Evolutionary conservation across 768 basidiomycete species (phyloP).

Genomic region (Gloeostereum incarnatum): DNA sequence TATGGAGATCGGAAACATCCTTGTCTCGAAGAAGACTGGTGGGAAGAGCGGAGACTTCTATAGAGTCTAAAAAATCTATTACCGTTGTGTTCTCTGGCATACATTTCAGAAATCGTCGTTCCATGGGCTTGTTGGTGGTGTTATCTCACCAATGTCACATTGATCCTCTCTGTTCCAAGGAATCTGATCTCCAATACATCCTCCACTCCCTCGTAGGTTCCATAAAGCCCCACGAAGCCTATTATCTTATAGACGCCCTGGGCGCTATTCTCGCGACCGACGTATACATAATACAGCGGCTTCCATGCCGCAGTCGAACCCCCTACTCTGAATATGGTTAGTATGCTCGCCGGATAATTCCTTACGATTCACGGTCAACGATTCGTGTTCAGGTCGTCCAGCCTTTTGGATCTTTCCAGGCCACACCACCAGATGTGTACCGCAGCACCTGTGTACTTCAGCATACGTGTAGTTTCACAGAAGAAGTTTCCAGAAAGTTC

Average conservation of each 20-base stretch:
- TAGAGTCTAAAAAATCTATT: conserved; percentile 9
- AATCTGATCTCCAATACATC: conserved; percentile 48
- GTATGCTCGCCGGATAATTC: no score
- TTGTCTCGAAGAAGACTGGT: conserved; percentile 60
- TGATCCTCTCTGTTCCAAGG: conserved; percentile 26
- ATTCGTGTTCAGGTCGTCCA: no score
- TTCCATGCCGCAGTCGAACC: conserved; percentile 33
- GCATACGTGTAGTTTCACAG: no score
- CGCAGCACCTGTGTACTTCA: no score
- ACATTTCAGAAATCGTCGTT: neutral
- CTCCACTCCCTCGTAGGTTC: conserved; percentile 26
- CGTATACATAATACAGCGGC: conserved; percentile 46
- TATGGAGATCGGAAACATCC: conserved; percentile 68
- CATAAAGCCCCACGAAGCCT: conserved; percentile 39
- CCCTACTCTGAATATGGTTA: conserved; percentile 18
- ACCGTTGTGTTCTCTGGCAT: neutral
- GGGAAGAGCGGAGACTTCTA: conserved; percentile 69
- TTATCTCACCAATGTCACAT: conserved; percentile 51
- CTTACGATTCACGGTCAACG: no score
- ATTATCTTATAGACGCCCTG: conserved; percentile 44
- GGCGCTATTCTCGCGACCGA: conserved; percentile 41
- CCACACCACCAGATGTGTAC: no score
- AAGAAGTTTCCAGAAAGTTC: no score
- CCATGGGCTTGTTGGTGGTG: neutral
- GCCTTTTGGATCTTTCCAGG: no score